Percentiles rank a stretch among this genome's conserved stretches.
Conservation (phyloP, 2,329 filamentous ascomycete species). For the Lasiodiplodia sp. region DNA sequence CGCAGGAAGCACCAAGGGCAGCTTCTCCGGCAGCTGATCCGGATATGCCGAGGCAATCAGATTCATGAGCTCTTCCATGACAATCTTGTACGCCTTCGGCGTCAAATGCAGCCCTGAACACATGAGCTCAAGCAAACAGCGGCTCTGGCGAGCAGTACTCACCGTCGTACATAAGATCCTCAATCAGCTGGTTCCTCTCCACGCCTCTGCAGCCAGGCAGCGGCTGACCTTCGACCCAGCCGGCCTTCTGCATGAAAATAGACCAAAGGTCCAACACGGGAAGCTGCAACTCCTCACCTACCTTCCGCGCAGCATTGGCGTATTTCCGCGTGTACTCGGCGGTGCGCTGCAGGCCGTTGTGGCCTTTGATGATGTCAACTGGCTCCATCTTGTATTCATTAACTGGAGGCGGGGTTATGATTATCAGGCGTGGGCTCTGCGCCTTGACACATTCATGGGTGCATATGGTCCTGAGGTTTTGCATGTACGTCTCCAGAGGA, state of each 20-base stretch:
- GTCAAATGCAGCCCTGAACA: slow-evolving; percentile 65
- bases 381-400: slow-evolving; percentile 75
- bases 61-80: slow-evolving; percentile 62
- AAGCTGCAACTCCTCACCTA: slow-evolving; percentile 64
- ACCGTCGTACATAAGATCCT: slow-evolving; percentile 65
- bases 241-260: slow-evolving; percentile 72
- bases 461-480: slow-evolving; percentile 76
- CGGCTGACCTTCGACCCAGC: slow-evolving; percentile 57
- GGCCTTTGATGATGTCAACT: slow-evolving; percentile 50
- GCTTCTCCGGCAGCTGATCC: slow-evolving; percentile 60
- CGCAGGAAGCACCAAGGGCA: slow-evolving; percentile 61
- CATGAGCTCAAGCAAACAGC: neutral
- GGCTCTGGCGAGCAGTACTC: slow-evolving; percentile 33
- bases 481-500: slow-evolving; percentile 75
- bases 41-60: slow-evolving; percentile 61
- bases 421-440: slow-evolving; percentile 75
- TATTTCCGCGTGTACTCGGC: slow-evolving; percentile 69
- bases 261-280: slow-evolving; percentile 81
- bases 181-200: slow-evolving; percentile 63
- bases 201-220: slow-evolving; percentile 65
- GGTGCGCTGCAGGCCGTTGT: slow-evolving; percentile 56
- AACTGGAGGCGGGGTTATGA: slow-evolving; percentile 83
- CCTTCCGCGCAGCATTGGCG: slow-evolving; percentile 69
- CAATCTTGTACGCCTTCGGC: slow-evolving; percentile 62
- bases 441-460: slow-evolving; percentile 72